These are phyloP conservation scores for Trichoderma sp. DNA, from an alignment of 2,329 filamentous ascomycete species.

Conservation along the genomic window DNA sequence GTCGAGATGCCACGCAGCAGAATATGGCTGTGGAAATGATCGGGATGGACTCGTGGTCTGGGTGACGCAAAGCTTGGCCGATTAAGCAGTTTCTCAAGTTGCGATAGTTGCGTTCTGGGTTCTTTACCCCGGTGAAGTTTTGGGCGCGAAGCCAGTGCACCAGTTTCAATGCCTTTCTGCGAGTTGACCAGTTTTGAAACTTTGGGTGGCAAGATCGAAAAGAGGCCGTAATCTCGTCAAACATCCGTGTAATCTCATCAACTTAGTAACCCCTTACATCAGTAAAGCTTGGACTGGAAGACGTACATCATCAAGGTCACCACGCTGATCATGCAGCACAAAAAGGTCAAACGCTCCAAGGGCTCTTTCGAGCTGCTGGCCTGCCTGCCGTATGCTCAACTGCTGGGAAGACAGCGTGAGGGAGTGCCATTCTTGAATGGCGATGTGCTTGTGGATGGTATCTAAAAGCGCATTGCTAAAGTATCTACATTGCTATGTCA, in stretches of 20 bases:
- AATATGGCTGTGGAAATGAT: constrained; percentile 85
- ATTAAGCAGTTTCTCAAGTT: constrained; percentile 85
- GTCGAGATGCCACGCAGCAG: constrained; percentile 69
- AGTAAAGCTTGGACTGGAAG: neutral
- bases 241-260: constrained; percentile 54
- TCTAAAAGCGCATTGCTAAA: constrained; percentile 72
- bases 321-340: constrained; percentile 66
- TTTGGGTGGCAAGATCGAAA: constrained; percentile 53
- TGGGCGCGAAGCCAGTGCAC: constrained; percentile 65
- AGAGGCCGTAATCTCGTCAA: constrained; percentile 60
- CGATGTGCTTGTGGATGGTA: constrained; percentile 75
- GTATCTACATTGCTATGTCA: constrained; percentile 51
- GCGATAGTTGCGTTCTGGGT: constrained; percentile 66
- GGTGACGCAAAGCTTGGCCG: constrained; percentile 70
- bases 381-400: constrained; percentile 37
- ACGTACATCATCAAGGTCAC: constrained; percentile 70
- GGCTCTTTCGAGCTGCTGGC: constrained; percentile 61
- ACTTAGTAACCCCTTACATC: constrained; percentile 9
- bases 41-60: constrained; percentile 75
- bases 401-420: constrained; percentile 26
- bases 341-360: constrained; percentile 89
- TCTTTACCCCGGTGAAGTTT: constrained; percentile 67
- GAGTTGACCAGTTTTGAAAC: constrained; percentile 56
- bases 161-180: constrained; percentile 65
- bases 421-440: constrained; percentile 71